Percentiles rank a stretch among this genome's conserved stretches.
phyloP scores from a whole-genome alignment of 768 basidiomycete genomes.

The Suillus decipiens region DNA sequence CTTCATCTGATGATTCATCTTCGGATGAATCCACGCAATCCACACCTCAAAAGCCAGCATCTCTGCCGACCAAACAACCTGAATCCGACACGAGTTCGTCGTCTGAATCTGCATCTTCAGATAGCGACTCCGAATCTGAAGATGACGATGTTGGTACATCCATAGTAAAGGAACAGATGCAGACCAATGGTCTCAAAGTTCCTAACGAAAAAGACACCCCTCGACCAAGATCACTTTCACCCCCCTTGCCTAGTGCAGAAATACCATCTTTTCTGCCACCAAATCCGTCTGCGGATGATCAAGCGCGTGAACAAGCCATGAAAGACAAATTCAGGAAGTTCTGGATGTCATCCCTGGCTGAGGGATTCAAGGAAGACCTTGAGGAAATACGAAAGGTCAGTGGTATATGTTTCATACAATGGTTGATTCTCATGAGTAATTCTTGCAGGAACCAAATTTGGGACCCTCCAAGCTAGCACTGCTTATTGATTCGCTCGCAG shows the following conservation, averaged over 20 bases:
- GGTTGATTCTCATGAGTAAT: background rate
- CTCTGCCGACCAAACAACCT: conserved; percentile 8
- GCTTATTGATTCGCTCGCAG: conserved; percentile 80
- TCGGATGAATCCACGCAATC: conserved; percentile 16
- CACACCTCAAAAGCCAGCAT: conserved; percentile 3
- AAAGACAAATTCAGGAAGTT: conserved; percentile 77
- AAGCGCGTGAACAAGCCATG: conserved; percentile 51
- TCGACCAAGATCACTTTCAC: conserved; percentile 30
- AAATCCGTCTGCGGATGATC: conserved; percentile 27
- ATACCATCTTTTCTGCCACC: conserved; percentile 63
- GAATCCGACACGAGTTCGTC: conserved; percentile 17
- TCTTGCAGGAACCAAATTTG: conserved; percentile 61
- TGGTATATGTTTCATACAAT: conserved; percentile 27
- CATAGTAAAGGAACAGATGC: conserved; percentile 3
- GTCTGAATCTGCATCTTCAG: conserved; percentile 23
- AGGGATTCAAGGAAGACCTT: conserved; percentile 83
- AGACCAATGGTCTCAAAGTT: conserved; percentile 2
- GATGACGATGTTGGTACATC: conserved; percentile 3
- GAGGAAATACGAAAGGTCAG: conserved; percentile 79
- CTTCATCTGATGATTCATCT: conserved; percentile 34
- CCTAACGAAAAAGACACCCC: background rate
- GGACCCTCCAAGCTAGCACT: conserved; percentile 66
- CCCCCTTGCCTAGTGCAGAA: conserved; percentile 15
- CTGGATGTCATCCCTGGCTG: conserved; percentile 84
- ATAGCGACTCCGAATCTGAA: conserved; percentile 17